phyloP scores from a whole-genome alignment of 805 yeast species.

The Dipodascopsis uninucleata region DNA sequence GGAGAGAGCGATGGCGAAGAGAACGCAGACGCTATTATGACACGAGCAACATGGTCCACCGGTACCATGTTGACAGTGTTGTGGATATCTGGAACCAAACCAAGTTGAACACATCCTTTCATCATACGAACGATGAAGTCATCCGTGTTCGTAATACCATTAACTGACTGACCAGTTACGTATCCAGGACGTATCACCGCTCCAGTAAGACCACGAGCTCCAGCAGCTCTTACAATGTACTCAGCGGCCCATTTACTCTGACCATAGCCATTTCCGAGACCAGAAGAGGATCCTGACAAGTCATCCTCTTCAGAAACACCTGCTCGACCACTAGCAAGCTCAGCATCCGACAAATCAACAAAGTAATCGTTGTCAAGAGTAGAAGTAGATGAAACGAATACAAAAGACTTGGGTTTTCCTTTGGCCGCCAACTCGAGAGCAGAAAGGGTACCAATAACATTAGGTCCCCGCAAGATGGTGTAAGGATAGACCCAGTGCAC shows the following conservation, averaged over 20 bases:
- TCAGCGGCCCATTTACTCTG: conserved; percentile 99
- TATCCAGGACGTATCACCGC: conserved; percentile 94
- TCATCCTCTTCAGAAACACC: conserved; percentile 85
- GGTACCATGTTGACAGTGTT: conserved; percentile 96
- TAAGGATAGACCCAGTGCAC: conserved; percentile 99
- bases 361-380: conserved; percentile 81
- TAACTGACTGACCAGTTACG: conserved; percentile 76
- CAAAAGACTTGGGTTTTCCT: conserved; percentile 80
- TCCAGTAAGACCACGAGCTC: conserved; percentile 80
- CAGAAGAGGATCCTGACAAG: conserved; percentile 72
- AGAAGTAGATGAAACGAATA: conserved; percentile 95
- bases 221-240: conserved; percentile 81
- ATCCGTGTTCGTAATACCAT: conserved; percentile 93
- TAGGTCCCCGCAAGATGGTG: conserved; percentile 82
- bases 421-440: conserved; percentile 70
- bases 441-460: conserved; percentile 82
- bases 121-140: conserved; percentile 92
- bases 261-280: conserved; percentile 91
- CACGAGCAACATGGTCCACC: conserved; percentile 95
- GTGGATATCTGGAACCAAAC: conserved; percentile 75
- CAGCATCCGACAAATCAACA: conserved; percentile 69
- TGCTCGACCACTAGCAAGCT: conserved; percentile 56
- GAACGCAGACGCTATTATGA: conserved; percentile 77
- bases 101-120: conserved; percentile 90
- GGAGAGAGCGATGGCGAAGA: conserved; percentile 53